Evolutionary conservation across 805 yeast species (phyloP), one percentile per base, ranked within the genome.

Genomic region (Wickerhamomyces chambardii): DNA sequence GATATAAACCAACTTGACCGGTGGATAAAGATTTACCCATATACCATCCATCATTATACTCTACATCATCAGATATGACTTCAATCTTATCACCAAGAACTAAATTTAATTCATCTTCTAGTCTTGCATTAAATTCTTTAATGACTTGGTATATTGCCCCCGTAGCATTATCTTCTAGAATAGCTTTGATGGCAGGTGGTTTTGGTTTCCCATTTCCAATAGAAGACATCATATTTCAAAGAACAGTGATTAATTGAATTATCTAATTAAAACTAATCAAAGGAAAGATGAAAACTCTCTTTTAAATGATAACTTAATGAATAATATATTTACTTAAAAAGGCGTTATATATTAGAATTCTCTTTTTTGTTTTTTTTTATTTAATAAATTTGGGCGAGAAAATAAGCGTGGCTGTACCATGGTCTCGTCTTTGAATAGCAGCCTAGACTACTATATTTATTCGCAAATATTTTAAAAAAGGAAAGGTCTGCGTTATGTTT

Each of bases 31-130:
- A 89, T 40, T 75, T 78, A 4, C 96, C 95, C 70, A 84, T 82
- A 53, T 81, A 92, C 99, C 99, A 92, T 15, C 97, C 97, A 58
- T 92, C 97, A 48, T 84, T 83, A 57, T 83, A 92, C 51, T 85
- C 96, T 42, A 80, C 73, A 59, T 92, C 98, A 58, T 87, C 96
- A 30, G 95, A 85, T 17, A 92, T 74, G 7, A 92, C 85, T 55
- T 86, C 94, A 38, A 92, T 69, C 41, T 75, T 78, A 53, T 92
- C 97, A 19, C 97, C 97, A 10, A 80, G 73, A 32, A 66, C 70
- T 46, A 92, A 67, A 32, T 78, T 75, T 28, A 92, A 65, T 58
- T 92, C 99, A 59, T 92, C 98, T 18, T 85, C 95, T 42, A 89
- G 65, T 34, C 97, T 71, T 31, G 94, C 86, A 32, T 69, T 68